A percentile compares a stretch with the other conserved stretches of the same genome.
phyloP scores from a whole-genome alignment of 2,329 filamentous ascomycete species.

The Neonectria ditissima region DNA sequence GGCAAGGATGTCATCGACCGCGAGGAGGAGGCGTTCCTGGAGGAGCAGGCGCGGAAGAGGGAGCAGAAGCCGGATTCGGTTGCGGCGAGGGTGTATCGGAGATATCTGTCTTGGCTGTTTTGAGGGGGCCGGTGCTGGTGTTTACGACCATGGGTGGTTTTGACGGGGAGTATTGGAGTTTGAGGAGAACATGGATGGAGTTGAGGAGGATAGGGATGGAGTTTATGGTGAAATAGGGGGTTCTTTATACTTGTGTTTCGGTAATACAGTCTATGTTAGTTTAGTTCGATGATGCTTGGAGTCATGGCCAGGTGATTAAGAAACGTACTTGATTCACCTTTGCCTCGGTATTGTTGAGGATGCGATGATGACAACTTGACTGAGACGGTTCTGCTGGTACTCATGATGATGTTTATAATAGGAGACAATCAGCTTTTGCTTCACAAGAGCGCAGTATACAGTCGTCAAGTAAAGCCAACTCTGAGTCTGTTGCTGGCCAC shows the following conservation, averaged over 20 bases:
- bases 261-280: background rate
- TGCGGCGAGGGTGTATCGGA: background rate
- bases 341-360: background rate
- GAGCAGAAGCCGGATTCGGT: background rate
- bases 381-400: background rate
- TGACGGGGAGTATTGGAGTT: background rate
- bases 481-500: no score
- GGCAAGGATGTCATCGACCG: conserved; percentile 80
- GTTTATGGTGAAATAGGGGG: background rate
- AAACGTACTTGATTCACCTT: background rate
- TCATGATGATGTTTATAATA: no score
- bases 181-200: background rate
- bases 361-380: background rate
- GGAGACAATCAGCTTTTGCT: background rate
- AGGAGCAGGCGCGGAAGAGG: conserved; percentile 8
- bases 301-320: background rate
- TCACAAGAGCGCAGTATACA: background rate
- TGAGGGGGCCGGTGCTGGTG: background rate
- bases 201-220: background rate
- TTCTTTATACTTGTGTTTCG: background rate
- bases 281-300: background rate
- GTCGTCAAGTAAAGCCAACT: no score
- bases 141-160: background rate
- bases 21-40: conserved; percentile 77
- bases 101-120: conserved; percentile 12